phyloP scores from a whole-genome alignment of 148 eudicot species.

The Rhododendron simsii region DNA sequence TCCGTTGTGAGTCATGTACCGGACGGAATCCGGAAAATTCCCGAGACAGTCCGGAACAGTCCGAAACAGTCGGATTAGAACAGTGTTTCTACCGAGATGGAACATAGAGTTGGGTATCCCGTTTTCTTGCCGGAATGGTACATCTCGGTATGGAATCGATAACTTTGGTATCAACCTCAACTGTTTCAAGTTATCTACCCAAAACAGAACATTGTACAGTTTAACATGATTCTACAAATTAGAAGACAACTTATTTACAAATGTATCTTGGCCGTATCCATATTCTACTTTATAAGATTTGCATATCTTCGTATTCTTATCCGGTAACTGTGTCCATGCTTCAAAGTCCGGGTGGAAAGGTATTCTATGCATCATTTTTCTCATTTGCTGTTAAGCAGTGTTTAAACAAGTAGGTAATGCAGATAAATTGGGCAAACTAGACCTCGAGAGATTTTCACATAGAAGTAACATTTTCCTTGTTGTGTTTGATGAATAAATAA shows the following conservation, averaged over 20 bases:
- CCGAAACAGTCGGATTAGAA: no score
- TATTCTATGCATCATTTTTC: not conserved
- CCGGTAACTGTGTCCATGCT: not conserved
- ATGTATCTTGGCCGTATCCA: not conserved
- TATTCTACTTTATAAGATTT: not conserved
- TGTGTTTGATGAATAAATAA: not conserved
- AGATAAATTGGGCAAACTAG: not conserved
- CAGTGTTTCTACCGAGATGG: no score
- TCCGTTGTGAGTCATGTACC: no score
- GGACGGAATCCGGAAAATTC: no score
- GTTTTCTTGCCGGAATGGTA: no score
- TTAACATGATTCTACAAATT: not conserved
- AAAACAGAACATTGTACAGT: not conserved
- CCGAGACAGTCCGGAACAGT: no score
- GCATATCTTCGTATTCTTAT: not conserved
- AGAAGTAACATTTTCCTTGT: not conserved
- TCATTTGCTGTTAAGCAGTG: not conserved
- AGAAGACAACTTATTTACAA: not conserved
- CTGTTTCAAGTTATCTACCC: not conserved
- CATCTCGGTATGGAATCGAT: no score
- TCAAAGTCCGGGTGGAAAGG: not conserved
- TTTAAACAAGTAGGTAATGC: not conserved
- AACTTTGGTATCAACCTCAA: not conserved
- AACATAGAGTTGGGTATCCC: no score
- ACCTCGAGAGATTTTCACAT: not conserved